A percentile compares a stretch with the other conserved stretches of the same genome.
Conservation (phyloP, 768 basidiomycete genomes). For the Rhizopogon sp. region DNA sequence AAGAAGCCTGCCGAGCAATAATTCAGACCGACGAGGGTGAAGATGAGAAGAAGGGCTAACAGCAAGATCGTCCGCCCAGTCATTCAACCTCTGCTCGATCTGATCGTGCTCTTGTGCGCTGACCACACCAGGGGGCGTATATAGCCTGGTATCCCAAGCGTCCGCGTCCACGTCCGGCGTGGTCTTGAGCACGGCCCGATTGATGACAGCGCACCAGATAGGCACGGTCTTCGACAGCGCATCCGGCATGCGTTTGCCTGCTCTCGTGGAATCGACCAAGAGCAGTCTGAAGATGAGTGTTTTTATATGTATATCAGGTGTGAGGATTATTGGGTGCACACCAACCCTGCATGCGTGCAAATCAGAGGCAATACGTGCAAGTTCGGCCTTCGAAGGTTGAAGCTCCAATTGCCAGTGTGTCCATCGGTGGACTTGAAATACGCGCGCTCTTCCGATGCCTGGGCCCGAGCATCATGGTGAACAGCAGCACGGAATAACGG, state of each 20-base stretch:
- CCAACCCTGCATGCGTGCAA: conserved; percentile 51
- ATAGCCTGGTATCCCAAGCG: conserved; percentile 56
- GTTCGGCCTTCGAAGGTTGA: conserved; percentile 81
- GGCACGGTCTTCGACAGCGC: conserved; percentile 91
- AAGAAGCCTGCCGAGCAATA: conserved; percentile 49
- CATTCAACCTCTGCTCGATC: conserved; percentile 60
- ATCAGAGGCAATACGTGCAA: conserved; percentile 67
- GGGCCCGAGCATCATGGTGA: conserved; percentile 5
- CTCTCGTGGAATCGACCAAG: conserved; percentile 87
- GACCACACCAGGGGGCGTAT: conserved; percentile 66
- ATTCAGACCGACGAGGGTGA: not conserved
- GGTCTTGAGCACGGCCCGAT: conserved; percentile 44
- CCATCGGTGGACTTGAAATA: conserved; percentile 96
- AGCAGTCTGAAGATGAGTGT: conserved; percentile 47
- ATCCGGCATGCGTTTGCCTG: conserved; percentile 93
- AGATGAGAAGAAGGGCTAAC: conserved; percentile 33
- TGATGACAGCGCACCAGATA: conserved; percentile 91
- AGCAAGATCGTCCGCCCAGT: conserved; percentile 64
- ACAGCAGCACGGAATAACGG: not conserved
- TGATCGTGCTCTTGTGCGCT: conserved; percentile 75
- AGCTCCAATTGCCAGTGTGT: conserved; percentile 79
- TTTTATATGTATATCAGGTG: not conserved
- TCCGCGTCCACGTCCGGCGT: conserved; percentile 2
- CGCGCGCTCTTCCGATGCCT: conserved; percentile 30
- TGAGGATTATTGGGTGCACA: not conserved